Base-by-base conservation (phyloP, 441 rosid genomes). In the Populus hybrid region DNA sequence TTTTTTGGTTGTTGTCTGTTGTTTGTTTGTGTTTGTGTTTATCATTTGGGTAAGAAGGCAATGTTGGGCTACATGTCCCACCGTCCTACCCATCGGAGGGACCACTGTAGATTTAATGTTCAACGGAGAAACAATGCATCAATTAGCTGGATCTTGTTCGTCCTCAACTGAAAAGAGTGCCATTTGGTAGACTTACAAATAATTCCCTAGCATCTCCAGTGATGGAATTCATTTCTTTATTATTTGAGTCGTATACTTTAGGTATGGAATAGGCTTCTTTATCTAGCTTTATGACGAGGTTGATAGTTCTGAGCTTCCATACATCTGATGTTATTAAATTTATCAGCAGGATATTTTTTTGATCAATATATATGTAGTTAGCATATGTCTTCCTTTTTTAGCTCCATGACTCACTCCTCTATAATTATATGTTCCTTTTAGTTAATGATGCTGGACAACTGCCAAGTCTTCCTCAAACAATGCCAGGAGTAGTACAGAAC, bases 31-130 rank as follows among this genome's bases (percentile, higher is more conserved):
- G 88, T 89, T 81, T 87, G 81, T 87, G 80, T 87, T 78, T 88
- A 81, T 86, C 82, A 81, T 82, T 81, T 86, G 86, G 82, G 73
- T 88, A 84, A 88, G 90, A 92, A 89, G 95, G 93, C 87, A 91
- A 86, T 90, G 87, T 87, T 86, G 92, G 91, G 90, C 85, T 84
- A 83, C 90, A 86, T 84, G 85, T 88, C 93, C 90, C 87, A 69
- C 64, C 84, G 78, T 84, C 88, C 84, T 87, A 89, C 87, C 91
- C 86, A 83, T 85, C 81, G 88, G 92, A 84, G 90, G 91, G 95
- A 82, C 91, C 90, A 85, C 89, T 83, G 85, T 91, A 86, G 88
- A 87, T 86, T 88, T 88, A 84, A 84, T 87, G 86, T 83, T 88
- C 82, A 86, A 79, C 91, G 84, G 86, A 89, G 91, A 89, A 84